phyloP scores from a whole-genome alignment of 345 rosid genomes.

The Noccaea bulbosa region DNA sequence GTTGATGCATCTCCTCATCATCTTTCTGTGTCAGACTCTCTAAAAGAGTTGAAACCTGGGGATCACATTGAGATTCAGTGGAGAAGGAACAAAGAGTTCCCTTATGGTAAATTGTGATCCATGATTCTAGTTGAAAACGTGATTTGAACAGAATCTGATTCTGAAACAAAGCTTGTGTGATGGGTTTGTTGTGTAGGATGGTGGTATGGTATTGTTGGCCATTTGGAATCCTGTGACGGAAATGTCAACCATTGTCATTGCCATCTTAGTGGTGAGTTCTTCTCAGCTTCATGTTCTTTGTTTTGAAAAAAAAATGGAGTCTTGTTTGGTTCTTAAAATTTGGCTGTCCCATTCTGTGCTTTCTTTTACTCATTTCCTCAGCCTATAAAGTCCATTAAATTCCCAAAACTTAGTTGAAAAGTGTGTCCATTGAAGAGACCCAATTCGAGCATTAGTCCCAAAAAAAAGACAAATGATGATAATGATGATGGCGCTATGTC shows the following conservation, averaged over 20 bases:
- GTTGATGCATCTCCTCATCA: slow-evolving; percentile 65
- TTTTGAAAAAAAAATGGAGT: neutral
- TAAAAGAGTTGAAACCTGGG: slow-evolving; percentile 75
- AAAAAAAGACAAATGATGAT: slow-evolving; percentile 49
- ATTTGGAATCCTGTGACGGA: slow-evolving; percentile 84
- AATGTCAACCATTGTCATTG: slow-evolving; percentile 68
- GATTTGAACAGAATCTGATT: slow-evolving; percentile 1
- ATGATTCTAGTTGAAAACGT: neutral
- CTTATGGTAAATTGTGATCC: slow-evolving; percentile 62
- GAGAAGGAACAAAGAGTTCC: slow-evolving; percentile 90
- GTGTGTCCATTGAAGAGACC: slow-evolving; percentile 38
- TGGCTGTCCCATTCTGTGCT: slow-evolving; percentile 32
- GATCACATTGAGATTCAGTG: slow-evolving; percentile 95
- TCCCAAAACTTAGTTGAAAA: slow-evolving; percentile 44
- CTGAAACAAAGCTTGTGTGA: slow-evolving; percentile 11
- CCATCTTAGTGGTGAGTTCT: slow-evolving; percentile 60
- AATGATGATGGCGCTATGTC: slow-evolving; percentile 54
- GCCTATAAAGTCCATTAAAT: slow-evolving; percentile 12
- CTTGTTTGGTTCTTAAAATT: slow-evolving; percentile 29
- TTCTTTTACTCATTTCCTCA: slow-evolving; percentile 23
- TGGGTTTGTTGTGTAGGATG: slow-evolving; percentile 63
- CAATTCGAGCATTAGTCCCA: slow-evolving; percentile 56
- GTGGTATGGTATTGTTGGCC: slow-evolving; percentile 96
- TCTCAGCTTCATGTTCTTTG: slow-evolving; percentile 16
- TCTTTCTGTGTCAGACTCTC: slow-evolving; percentile 72